Evolutionary conservation across 768 basidiomycete genomes (phyloP).

Genomic region (Collybia nuda): DNA sequence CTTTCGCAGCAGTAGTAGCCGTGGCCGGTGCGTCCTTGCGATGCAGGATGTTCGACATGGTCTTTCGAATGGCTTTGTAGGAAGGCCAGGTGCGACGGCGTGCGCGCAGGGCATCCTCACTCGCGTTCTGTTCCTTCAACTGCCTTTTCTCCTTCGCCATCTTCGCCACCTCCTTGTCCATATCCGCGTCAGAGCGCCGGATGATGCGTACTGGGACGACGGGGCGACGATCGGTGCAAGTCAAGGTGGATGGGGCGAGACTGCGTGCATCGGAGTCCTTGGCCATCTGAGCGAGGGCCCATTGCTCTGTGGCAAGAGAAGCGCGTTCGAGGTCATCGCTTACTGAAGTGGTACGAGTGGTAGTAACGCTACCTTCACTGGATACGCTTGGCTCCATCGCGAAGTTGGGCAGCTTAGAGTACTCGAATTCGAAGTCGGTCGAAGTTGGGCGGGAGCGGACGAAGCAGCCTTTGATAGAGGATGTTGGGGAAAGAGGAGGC

Average conservation of each 20-base stretch:
- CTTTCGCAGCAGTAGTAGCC: background rate
- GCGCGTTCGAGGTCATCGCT: background rate
- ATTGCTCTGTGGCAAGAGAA: conserved; percentile 3
- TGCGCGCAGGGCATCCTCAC: background rate
- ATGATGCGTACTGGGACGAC: conserved; percentile 7
- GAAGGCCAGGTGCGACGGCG: conserved; percentile 12
- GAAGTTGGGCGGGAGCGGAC: conserved; percentile 13
- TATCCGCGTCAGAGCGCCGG: conserved; percentile 6
- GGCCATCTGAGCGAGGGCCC: background rate
- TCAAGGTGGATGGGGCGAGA: conserved; percentile 1
- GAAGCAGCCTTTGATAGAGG: conserved; percentile 16
- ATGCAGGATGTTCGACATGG: conserved; percentile 14
- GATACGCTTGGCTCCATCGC: background rate
- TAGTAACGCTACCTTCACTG: background rate
- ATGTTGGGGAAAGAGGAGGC: conserved; percentile 13
- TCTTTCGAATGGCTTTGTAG: conserved; percentile 14
- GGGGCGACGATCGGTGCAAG: background rate
- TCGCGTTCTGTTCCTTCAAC: background rate
- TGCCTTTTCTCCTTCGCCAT: background rate
- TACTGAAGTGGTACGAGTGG: background rate
- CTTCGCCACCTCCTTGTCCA: background rate
- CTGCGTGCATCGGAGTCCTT: conserved; percentile 5
- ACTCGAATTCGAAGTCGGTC: conserved; percentile 4
- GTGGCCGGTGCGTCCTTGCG: conserved; percentile 5
- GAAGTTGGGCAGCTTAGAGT: conserved; percentile 8